Evolutionary conservation across 768 basidiomycete species (phyloP), one percentile per base, ranked within the genome.

Genomic region (Hygrophoropsis aurantiaca): DNA sequence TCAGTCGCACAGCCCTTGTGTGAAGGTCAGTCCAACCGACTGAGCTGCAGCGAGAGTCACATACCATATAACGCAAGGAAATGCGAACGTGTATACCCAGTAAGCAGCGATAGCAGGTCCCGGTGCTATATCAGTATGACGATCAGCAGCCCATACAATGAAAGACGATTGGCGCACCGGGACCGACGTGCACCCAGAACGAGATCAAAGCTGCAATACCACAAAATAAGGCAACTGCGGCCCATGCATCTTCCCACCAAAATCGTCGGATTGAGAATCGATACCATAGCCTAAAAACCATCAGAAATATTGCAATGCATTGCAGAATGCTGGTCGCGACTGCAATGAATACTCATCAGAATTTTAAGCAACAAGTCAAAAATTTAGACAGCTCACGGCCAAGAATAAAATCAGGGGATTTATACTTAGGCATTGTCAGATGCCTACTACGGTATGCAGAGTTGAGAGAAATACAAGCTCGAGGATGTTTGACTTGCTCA

Each of bases 1-100:
- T 61, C 52, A 52, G 42, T 16, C 59, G 59, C 15, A 60, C 53
- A 40, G 46, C 39, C 60, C 56, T 62, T 30, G 9, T 32, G 18
- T 13, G 9, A 4, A 2, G 11, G 11, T 21, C 34, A 10, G 2
- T 40, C 21, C n/a, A 11, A 21, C 9, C 15, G n/a, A 38, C 27
- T 16, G 33, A 11, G n/a, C 13, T n/a, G 8, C 20, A 25, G 18
- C n/a, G 18, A 18, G 21, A 13, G 24, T 26, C 11, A 16, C n/a
- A 1, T 13, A 19, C 33, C 19, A 4, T 51, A 50, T 45, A 59
- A 58, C 58, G 61, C 13, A 40, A 13, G 42, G 49, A 20, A 53
- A 57, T 20, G 27, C 5, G 21, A 57, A 32, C 2, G 42, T 33
- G 39, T 56, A 47, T n/a, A 53, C 51, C 55, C 55, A 56, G 9